These are phyloP conservation scores for Eucalyptus pauciflora DNA, from an alignment of 345 rosid genomes.

Conservation along the genomic window DNA sequence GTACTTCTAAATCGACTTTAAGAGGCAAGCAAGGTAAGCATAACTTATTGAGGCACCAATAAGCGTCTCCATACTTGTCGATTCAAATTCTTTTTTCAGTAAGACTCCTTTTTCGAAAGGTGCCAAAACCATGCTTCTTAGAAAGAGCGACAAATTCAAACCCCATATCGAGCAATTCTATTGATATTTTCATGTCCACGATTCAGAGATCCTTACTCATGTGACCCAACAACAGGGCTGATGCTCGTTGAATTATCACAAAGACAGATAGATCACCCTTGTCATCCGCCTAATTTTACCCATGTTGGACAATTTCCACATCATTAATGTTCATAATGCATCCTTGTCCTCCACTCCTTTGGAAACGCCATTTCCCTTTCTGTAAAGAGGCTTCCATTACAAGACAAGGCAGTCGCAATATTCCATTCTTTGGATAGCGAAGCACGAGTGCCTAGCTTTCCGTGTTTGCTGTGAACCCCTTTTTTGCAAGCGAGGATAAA, in stretches of 20 bases:
- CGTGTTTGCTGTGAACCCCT: background rate
- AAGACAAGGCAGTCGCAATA: background rate
- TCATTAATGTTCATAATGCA: background rate
- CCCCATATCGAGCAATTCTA: background rate
- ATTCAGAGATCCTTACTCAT: background rate
- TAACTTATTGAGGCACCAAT: background rate
- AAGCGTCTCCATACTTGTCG: background rate
- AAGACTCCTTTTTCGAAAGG: background rate
- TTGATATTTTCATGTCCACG: background rate
- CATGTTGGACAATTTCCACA: background rate
- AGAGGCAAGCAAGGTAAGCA: background rate
- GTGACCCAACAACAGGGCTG: background rate
- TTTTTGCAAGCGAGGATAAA: background rate
- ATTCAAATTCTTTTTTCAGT: background rate
- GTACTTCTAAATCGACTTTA: background rate
- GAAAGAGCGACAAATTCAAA: background rate
- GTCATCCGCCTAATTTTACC: background rate
- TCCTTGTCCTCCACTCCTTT: background rate
- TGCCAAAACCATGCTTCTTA: background rate
- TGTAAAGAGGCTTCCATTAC: background rate
- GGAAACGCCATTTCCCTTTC: background rate
- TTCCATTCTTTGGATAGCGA: background rate
- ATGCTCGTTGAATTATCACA: background rate
- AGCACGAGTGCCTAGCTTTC: background rate
- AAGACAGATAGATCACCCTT: background rate